A percentile compares a stretch with the other conserved stretches of the same genome.
Conservation (phyloP, 257 asterid species). For the Schizonepeta tenuifolia region DNA sequence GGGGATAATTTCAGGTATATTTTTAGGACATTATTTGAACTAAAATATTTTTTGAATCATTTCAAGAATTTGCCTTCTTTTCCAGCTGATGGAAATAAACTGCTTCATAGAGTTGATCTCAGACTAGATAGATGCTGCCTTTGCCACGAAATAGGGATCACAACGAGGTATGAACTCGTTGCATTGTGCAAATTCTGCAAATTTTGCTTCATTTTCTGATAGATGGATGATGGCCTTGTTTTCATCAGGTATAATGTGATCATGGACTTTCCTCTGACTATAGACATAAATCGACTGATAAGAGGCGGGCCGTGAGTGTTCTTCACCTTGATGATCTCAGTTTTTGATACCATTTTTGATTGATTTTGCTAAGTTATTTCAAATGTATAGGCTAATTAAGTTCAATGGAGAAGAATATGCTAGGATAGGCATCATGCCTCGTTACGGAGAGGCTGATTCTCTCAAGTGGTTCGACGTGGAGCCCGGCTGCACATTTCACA, state of each 20-base stretch:
- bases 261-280: constrained; percentile 63
- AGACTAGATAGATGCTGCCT: constrained; percentile 58
- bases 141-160: constrained; percentile 69
- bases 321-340: neutral
- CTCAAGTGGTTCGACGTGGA: constrained; percentile 70
- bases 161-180: constrained; percentile 39
- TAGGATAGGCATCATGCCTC: constrained; percentile 82
- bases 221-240: neutral
- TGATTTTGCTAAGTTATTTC: neutral
- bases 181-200: neutral
- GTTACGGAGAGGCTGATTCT: constrained; percentile 70
- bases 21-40: neutral
- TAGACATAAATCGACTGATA: constrained; percentile 54
- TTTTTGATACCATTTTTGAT: neutral
- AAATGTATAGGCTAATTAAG: constrained; percentile 49
- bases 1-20: constrained; percentile 66
- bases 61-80: neutral
- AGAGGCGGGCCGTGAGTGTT: constrained; percentile 68
- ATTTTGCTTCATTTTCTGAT: constrained; percentile 2
- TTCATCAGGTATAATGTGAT: constrained; percentile 61
- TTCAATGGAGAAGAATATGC: constrained; percentile 54
- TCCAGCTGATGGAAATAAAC: constrained; percentile 61
- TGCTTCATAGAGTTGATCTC: constrained; percentile 68
- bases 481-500: constrained; percentile 61
- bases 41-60: neutral